Evolutionary conservation across 495 filamentous ascomycete genomes (phyloP).

Genomic region (Extremus antarcticus): DNA sequence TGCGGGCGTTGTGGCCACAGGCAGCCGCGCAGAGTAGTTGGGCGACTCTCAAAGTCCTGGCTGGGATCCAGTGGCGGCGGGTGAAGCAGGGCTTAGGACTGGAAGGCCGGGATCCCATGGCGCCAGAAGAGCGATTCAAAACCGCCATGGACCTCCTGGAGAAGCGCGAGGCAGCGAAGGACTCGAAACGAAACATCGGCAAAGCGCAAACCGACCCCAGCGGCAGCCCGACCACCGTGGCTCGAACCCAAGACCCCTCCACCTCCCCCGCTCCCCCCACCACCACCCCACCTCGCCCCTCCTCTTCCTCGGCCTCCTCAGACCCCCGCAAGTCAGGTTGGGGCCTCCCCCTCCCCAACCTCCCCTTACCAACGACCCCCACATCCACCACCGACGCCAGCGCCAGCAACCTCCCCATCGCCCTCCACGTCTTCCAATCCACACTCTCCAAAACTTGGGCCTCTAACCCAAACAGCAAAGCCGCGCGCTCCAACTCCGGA

Average conservation of each 20-base stretch:
- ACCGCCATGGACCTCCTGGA: constrained; percentile 3
- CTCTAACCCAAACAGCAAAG: constrained; percentile 16
- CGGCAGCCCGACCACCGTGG: neutral
- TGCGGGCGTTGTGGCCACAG: constrained; percentile 33
- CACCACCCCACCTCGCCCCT: neutral
- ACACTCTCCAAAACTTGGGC: constrained; percentile 40
- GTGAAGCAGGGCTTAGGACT: constrained; percentile 17
- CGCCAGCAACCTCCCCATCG: constrained; percentile 22
- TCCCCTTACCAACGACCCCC: constrained; percentile 7
- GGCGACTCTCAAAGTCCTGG: constrained; percentile 7
- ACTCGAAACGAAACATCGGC: neutral
- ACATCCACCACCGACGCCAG: neutral
- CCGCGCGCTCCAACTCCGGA: too few relatives aligned
- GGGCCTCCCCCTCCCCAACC: neutral
- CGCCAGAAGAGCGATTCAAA: constrained; percentile 12
- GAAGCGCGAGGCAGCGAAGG: neutral
- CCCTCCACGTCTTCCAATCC: constrained; percentile 42
- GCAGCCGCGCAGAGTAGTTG: constrained; percentile 22
- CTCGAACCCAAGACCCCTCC: neutral
- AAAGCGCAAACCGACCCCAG: neutral
- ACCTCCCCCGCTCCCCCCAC: neutral
- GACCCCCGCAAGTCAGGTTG: neutral
- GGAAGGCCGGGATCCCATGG: constrained; percentile 12
- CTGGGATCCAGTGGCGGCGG: constrained; percentile 15
- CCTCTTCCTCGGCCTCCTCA: neutral